A percentile compares a stretch with the other conserved stretches of the same genome.
phyloP scores from a whole-genome alignment of 495 filamentous ascomycete genomes.

The Penicillium argentinense region DNA sequence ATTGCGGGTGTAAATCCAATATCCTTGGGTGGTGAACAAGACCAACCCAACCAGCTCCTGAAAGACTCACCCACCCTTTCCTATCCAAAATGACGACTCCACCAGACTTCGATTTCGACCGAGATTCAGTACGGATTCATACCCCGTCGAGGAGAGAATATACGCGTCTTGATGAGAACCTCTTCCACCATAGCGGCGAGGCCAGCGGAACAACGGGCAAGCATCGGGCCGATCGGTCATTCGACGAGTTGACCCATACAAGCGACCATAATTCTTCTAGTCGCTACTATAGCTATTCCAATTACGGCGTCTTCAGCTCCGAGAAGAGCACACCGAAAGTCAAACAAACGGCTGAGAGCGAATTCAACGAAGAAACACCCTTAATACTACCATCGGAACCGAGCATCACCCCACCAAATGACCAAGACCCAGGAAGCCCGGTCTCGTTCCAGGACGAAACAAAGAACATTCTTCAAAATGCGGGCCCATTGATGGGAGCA shows the following conservation, averaged over 20 bases:
- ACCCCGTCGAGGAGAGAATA: neutral
- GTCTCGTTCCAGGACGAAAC: neutral
- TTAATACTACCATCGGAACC: too few relatives aligned
- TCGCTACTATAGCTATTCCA: neutral
- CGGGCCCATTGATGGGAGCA: neutral
- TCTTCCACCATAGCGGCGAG: neutral
- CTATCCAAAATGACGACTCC: neutral
- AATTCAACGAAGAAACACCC: neutral
- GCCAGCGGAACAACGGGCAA: neutral
- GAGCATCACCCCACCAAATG: neutral
- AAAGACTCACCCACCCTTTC: too few relatives aligned
- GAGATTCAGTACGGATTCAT: neutral
- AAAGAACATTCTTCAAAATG: neutral
- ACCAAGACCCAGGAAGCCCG: neutral
- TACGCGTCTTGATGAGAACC: neutral
- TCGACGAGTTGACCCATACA: neutral
- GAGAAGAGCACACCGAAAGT: neutral
- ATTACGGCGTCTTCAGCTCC: neutral
- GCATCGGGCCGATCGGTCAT: neutral
- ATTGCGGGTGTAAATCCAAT: too few relatives aligned
- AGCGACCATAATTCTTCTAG: neutral
- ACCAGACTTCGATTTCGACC: neutral
- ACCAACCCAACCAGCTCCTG: too few relatives aligned
- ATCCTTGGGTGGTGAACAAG: too few relatives aligned
- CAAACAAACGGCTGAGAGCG: neutral